A percentile compares a stretch with the other conserved stretches of the same genome.
phyloP scores from a whole-genome alignment of 2,329 filamentous ascomycete genomes.

The Thelonectria rubi region DNA sequence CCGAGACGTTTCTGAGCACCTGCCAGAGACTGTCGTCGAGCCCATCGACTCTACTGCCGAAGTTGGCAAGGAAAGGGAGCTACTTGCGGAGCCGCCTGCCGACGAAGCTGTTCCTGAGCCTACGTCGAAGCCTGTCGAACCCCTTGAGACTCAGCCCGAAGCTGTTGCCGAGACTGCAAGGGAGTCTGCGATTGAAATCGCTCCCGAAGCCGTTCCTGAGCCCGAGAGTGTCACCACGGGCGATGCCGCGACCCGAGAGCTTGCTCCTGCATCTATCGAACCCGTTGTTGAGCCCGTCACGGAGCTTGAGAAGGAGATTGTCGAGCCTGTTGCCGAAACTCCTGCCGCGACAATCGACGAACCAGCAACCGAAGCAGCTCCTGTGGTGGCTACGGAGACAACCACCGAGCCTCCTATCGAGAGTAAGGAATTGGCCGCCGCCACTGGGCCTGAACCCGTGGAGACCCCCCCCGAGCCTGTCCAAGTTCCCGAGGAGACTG shows the following conservation, averaged over 20 bases:
- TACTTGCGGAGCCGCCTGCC: not conserved
- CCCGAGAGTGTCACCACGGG: not conserved
- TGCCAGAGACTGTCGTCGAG: not conserved
- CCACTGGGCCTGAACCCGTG: not conserved
- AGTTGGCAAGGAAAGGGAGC: not conserved
- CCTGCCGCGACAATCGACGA: not conserved
- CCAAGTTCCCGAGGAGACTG: not conserved
- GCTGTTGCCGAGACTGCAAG: not conserved
- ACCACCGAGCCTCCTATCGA: not conserved
- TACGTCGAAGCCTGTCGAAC: not conserved
- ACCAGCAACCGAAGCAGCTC: not conserved
- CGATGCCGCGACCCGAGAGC: not conserved
- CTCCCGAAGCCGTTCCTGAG: not conserved
- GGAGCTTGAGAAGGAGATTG: not conserved
- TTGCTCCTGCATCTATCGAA: not conserved
- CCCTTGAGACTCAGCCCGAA: not conserved
- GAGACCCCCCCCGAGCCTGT: slow-evolving; percentile 4
- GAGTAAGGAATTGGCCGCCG: not conserved
- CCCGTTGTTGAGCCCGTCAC: slow-evolving; percentile 5
- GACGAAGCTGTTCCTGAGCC: not conserved
- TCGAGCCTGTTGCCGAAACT: not conserved
- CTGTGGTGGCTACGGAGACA: not conserved
- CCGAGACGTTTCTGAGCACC: not conserved
- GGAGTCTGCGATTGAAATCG: not conserved
- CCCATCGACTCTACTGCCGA: not conserved